Percentiles rank a stretch among this genome's conserved stretches.
These are phyloP conservation scores for Chlamydomonas schloesseri DNA, from an alignment of 139 green algal species.

Conservation along the genomic window DNA sequence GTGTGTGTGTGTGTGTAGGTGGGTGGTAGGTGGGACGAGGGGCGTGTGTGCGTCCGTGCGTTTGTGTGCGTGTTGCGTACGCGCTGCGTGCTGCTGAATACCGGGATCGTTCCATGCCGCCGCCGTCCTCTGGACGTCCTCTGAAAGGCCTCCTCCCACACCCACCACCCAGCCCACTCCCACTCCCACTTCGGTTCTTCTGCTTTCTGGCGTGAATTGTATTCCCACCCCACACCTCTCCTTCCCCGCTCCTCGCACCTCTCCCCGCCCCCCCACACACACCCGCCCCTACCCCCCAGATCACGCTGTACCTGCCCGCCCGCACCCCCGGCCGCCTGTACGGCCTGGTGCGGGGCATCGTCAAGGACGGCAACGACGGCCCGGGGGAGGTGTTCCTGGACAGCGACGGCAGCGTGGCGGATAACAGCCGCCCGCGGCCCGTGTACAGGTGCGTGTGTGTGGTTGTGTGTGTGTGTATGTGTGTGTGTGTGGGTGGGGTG, in stretches of 20 bases:
- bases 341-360: constrained; percentile 61
- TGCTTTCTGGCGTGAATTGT: no score
- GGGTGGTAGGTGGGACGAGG: no score
- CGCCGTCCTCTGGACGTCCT: no score
- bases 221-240: no score
- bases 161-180: no score
- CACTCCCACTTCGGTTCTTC: no score
- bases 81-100: no score
- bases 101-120: no score
- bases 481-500: background rate
- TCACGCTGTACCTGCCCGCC: constrained; percentile 41
- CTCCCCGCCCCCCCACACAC: background rate
- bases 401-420: constrained; percentile 38
- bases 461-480: background rate
- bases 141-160: no score
- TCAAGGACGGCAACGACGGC: constrained; percentile 62
- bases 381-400: constrained; percentile 20
- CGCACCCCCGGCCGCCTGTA: background rate
- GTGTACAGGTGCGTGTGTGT: background rate
- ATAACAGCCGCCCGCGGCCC: constrained; percentile 17
- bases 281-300: constrained; percentile 1
- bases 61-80: no score
- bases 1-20: background rate
- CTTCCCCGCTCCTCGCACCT: no score
- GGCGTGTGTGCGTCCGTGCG: no score